Evolutionary conservation across 306 rosid species (phyloP), one percentile per base, ranked within the genome.

Genomic region (Glycyrrhiza uralensis): DNA sequence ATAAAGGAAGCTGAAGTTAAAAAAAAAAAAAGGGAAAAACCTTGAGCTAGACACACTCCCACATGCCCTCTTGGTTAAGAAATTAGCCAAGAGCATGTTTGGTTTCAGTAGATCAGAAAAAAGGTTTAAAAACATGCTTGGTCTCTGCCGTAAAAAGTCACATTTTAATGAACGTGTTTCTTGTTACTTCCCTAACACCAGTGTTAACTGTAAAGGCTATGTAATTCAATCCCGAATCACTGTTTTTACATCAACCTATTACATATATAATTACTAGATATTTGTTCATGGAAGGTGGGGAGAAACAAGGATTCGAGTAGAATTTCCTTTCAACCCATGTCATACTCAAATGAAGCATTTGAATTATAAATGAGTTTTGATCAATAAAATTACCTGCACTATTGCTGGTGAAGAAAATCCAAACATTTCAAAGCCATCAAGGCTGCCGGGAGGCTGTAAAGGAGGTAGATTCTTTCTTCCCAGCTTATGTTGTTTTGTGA

Each of bases 391-490:
- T 89, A 95, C 99, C 96, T 95, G 97, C 81, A 91, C 96, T 32
- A 95, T 89, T 59, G 87, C 89, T 45, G 97, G 99, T 50, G 99
- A 89, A 67, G 99, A 88, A 83, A 95, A 91, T 64, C 99, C 99
- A 59, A 95, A 95, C 99, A 95, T 91, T 80, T 91, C 99, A 76
- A 89, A 89, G 30, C 97, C 99, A 81, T 95, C 99, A 50, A 95
- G 90, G 82, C 97, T 95, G 69, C 96, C 96, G 20, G 97, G 97
- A 78, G 99, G 99, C 87, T 91, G 97, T 75, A 95, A 76, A 76
- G 99, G 99, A 84, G 96, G 96, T 72, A 95, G 99, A 72, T 85
- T 87, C 36, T 65, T 55, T 79, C 45, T 86, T 77, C 97, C 97
- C 75, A 83, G 73, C 77, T 88, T 91, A 85, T 91, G 96, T 66